These are phyloP conservation scores for Sordariomycetes sp. DNA, from an alignment of 2,329 filamentous ascomycete genomes.

Conservation along the genomic window DNA sequence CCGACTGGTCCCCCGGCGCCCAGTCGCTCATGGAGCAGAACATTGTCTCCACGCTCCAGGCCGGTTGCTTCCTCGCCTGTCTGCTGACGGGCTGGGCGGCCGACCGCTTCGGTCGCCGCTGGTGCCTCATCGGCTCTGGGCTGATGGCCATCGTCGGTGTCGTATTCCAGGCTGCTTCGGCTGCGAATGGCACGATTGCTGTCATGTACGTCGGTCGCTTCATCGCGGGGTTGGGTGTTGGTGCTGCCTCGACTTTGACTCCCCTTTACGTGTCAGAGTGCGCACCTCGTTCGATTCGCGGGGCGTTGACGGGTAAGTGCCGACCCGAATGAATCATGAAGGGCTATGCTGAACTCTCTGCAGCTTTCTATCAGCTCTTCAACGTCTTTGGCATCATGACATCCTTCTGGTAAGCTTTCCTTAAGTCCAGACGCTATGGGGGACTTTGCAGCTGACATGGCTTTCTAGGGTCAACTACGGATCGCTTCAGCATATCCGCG, in stretches of 20 bases:
- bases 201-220: constrained; percentile 59
- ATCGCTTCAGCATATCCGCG: constrained; percentile 30
- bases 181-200: constrained; percentile 39
- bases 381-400: constrained; percentile 33
- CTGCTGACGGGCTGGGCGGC: constrained; percentile 44
- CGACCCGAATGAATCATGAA: neutral
- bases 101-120: constrained; percentile 45
- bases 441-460: too few relatives aligned
- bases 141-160: constrained; percentile 50
- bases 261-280: constrained; percentile 38
- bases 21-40: constrained; percentile 51
- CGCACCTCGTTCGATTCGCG: constrained; percentile 39
- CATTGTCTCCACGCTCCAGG: constrained; percentile 61
- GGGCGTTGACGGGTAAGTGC: constrained; percentile 32
- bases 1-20: constrained; percentile 11
- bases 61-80: constrained; percentile 57
- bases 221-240: constrained; percentile 36
- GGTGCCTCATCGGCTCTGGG: constrained; percentile 46
- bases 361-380: constrained; percentile 39
- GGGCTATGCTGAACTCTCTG: constrained; percentile 1
- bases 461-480: constrained; percentile 49
- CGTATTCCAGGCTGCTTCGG: constrained; percentile 53
- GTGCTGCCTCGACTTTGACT: constrained; percentile 35
- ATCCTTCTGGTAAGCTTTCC: too few relatives aligned
- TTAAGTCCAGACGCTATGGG: too few relatives aligned